phyloP scores from a whole-genome alignment of 352 stramenopile species.

The Stephanocyclus meneghinianus region DNA sequence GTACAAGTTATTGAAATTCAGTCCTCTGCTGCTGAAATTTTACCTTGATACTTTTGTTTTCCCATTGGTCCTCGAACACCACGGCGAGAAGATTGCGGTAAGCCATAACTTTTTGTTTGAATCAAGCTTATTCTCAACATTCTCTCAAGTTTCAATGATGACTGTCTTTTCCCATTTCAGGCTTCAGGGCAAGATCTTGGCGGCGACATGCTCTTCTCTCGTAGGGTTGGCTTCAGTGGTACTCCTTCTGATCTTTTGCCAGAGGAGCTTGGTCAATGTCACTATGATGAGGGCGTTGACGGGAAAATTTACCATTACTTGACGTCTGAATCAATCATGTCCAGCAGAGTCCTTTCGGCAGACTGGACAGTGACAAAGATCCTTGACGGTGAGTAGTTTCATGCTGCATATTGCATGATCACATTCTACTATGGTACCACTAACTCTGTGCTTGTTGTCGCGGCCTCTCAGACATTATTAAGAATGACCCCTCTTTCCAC shows the following conservation, averaged over 20 bases:
- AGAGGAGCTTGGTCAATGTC: slow-evolving; percentile 96
- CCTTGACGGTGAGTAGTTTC: slow-evolving; percentile 60
- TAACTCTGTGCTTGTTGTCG: neutral
- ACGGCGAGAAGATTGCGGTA: slow-evolving; percentile 96
- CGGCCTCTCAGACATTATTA: slow-evolving; percentile 65
- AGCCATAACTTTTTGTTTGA: neutral
- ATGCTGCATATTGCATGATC: neutral
- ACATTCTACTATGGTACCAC: neutral
- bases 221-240: slow-evolving; percentile 97
- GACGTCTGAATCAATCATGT: slow-evolving; percentile 89
- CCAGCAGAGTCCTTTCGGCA: slow-evolving; percentile 68
- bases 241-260: slow-evolving; percentile 98
- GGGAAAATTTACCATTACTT: slow-evolving; percentile 97
- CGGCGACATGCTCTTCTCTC: slow-evolving; percentile 95
- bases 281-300: slow-evolving; percentile 97
- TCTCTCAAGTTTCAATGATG: neutral
- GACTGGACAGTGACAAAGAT: slow-evolving; percentile 84
- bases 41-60: slow-evolving; percentile 98
- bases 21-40: slow-evolving; percentile 94
- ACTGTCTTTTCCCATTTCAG: neutral
- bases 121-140: neutral
- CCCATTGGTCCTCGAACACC: slow-evolving; percentile 98
- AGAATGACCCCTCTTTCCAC: slow-evolving; percentile 82
- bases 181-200: slow-evolving; percentile 98
- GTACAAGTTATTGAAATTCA: slow-evolving; percentile 91